These are phyloP conservation scores for Saccharomyces hybrid DNA, from an alignment of 1,139 yeast genomes.

Conservation along the genomic window DNA sequence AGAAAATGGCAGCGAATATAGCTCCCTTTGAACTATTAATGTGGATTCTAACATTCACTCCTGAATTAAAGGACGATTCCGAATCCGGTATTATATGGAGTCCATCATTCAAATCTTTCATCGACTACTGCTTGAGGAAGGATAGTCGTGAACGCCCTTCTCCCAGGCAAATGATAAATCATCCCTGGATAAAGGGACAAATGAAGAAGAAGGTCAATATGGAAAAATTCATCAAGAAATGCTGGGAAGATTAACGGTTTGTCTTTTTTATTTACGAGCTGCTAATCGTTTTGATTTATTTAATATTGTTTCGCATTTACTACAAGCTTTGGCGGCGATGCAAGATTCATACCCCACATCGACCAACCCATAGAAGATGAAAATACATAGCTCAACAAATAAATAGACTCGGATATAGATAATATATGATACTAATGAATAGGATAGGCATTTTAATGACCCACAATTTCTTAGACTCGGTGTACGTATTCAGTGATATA, in stretches of 20 bases:
- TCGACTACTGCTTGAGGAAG: conserved; percentile 73
- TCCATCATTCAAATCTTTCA: conserved; percentile 71
- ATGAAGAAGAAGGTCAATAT: conserved; percentile 63
- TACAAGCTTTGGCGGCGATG: not conserved
- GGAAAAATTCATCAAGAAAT: conserved; percentile 62
- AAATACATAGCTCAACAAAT: not conserved
- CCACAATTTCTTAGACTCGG: not conserved
- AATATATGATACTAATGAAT: not conserved
- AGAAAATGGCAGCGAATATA: conserved; percentile 33
- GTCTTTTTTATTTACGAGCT: not conserved
- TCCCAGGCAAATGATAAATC: conserved; percentile 85
- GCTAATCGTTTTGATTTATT: not conserved
- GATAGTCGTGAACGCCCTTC: conserved; percentile 76
- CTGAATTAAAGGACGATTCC: conserved; percentile 70
- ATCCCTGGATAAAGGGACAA: conserved; percentile 86
- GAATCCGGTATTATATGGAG: conserved; percentile 75
- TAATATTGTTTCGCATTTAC: not conserved
- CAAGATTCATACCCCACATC: not conserved
- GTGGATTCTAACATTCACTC: conserved; percentile 74
- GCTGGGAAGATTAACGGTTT: not conserved
- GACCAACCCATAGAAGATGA: no score
- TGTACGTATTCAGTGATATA: not conserved
- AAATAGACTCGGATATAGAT: not conserved
- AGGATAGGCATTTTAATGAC: not conserved
- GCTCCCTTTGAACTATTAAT: conserved; percentile 84